Conservation (phyloP, 371 early-diverging fungal species). For the Mucor saturninus region DNA sequence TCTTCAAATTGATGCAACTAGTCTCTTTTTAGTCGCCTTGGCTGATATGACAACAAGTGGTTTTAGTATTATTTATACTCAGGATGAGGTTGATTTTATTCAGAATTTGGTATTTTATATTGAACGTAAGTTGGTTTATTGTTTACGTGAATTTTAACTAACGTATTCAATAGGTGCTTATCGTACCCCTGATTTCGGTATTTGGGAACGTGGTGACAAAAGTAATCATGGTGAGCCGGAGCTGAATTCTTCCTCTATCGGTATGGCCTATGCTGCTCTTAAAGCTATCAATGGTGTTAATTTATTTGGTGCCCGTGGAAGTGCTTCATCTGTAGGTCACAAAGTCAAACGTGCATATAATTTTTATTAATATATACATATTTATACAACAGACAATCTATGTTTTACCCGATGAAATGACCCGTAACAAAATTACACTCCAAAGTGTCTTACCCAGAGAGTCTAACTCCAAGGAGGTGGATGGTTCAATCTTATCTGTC, state of each 20-base stretch:
- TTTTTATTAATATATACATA: background rate
- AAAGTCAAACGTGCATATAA: too few species aligned
- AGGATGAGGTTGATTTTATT: constrained; percentile 90
- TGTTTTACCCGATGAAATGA: constrained; percentile 86
- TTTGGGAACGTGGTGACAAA: constrained; percentile 94
- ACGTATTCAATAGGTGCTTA: constrained; percentile 44
- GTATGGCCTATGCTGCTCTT: constrained; percentile 90
- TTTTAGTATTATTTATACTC: constrained; percentile 76
- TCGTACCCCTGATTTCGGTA: constrained; percentile 88
- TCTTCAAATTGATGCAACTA: constrained; percentile 85
- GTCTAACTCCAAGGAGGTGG: constrained; percentile 89
- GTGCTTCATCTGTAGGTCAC: constrained; percentile 71
- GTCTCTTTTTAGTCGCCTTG: constrained; percentile 77
- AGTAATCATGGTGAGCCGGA: constrained; percentile 89
- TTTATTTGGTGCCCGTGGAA: constrained; percentile 84
- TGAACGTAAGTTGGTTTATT: background rate
- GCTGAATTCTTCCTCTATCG: constrained; percentile 87
- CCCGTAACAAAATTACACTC: constrained; percentile 82
- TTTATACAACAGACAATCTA: constrained; percentile 67
- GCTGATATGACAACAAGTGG: constrained; percentile 91
- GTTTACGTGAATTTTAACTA: background rate
- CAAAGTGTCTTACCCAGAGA: constrained; percentile 88
- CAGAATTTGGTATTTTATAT: constrained; percentile 81
- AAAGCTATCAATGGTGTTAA: constrained; percentile 89
- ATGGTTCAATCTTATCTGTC: constrained; percentile 84